Percentiles rank a stretch among this genome's conserved stretches.
phyloP scores from a whole-genome alignment of 495 filamentous ascomycete species.

The Neurospora africana region DNA sequence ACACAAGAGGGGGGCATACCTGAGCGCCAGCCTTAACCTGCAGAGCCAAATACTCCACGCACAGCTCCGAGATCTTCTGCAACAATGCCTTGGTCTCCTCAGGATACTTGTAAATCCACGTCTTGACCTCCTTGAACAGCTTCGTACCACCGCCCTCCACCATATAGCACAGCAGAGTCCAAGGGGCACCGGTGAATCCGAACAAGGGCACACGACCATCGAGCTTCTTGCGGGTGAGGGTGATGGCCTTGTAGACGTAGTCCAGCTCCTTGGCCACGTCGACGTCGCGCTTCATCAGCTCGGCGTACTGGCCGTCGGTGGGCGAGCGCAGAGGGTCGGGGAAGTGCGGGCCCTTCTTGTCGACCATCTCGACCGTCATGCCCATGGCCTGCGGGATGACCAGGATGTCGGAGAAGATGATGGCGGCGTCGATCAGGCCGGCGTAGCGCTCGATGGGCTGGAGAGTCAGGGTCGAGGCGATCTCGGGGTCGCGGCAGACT shows the following conservation, averaged over 20 bases:
- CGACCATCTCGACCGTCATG: conserved; percentile 93
- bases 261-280: conserved; percentile 74
- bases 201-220: conserved; percentile 81
- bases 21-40: conserved; percentile 89
- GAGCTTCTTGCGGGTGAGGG: conserved; percentile 78
- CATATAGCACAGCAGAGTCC: conserved; percentile 97
- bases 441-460: conserved; percentile 88
- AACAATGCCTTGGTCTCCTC: conserved; percentile 68
- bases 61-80: conserved; percentile 83
- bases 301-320: conserved; percentile 66
- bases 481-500: conserved; percentile 86
- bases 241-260: conserved; percentile 94
- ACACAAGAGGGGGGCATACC: conserved; percentile 22
- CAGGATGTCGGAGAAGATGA: conserved; percentile 97
- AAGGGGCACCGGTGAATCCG: conserved; percentile 96
- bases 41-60: conserved; percentile 84
- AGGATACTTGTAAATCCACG: conserved; percentile 88
- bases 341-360: conserved; percentile 91
- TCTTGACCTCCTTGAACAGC: conserved; percentile 82
- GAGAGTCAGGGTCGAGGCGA: conserved; percentile 81
- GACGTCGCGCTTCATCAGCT: conserved; percentile 65
- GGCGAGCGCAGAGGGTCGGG: conserved; percentile 71
- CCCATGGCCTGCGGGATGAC: conserved; percentile 97
- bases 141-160: conserved; percentile 94
- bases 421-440: conserved; percentile 88